These are phyloP conservation scores for Wickerhamiella cacticola DNA, from an alignment of 805 yeast genomes.

Conservation along the genomic window DNA sequence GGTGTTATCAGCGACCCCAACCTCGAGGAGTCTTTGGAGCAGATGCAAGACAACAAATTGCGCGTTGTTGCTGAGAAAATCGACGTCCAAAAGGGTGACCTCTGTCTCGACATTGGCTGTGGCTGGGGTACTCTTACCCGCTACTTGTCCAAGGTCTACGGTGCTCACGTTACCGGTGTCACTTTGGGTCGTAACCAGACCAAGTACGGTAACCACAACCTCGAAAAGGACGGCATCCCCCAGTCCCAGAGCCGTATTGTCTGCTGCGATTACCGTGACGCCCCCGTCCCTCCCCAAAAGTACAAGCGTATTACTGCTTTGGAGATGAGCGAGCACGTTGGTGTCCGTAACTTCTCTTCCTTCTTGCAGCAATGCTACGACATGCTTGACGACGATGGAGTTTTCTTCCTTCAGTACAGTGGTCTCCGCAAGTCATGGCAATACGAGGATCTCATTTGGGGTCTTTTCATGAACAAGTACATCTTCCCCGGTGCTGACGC, in stretches of 20 bases:
- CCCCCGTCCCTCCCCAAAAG: constrained; percentile 54
- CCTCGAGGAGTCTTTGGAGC: constrained; percentile 54
- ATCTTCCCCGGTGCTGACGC: constrained; percentile 98
- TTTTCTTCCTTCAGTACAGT: constrained; percentile 77
- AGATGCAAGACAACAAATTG: constrained; percentile 79
- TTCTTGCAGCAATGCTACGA: constrained; percentile 73
- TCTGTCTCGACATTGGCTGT: constrained; percentile 75
- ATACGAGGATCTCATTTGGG: constrained; percentile 89
- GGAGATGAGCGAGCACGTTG: constrained; percentile 96
- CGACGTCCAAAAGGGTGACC: constrained; percentile 58
- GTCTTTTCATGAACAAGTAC: constrained; percentile 89
- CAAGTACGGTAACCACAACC: constrained; percentile 67
- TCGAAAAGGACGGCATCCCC: constrained; percentile 55
- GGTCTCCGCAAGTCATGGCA: constrained; percentile 90
- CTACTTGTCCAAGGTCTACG: constrained; percentile 67
- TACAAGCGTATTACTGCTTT: constrained; percentile 82
- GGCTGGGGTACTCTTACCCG: constrained; percentile 95
- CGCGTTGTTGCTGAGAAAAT: constrained; percentile 81
- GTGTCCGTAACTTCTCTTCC: constrained; percentile 66
- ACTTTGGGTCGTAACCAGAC: constrained; percentile 88
- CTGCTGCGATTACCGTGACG: constrained; percentile 82
- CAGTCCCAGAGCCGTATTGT: constrained; percentile 60
- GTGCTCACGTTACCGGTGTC: constrained; percentile 79
- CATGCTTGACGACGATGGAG: constrained; percentile 84
- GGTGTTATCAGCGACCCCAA: constrained; percentile 67